Evolutionary conservation across 192 early-diverging fungal genomes (phyloP).

Genomic region (Allomyces javanicus): DNA sequence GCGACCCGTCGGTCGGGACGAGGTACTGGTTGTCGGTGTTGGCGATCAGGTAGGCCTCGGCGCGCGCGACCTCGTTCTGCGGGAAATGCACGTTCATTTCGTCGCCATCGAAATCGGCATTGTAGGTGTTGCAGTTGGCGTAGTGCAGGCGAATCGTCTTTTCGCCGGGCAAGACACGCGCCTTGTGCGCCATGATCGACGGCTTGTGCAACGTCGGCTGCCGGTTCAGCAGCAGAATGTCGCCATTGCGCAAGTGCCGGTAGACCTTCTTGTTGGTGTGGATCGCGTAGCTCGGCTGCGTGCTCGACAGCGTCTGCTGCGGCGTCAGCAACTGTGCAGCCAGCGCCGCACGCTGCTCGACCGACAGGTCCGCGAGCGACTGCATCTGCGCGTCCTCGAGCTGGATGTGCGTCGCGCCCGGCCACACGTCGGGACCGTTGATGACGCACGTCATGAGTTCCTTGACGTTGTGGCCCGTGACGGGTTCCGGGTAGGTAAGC

Average conservation of each 20-base stretch:
- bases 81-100: conserved; percentile 99
- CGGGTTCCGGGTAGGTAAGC: conserved; percentile 94
- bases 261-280: conserved; percentile 90
- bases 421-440: conserved; percentile 89
- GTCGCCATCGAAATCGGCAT: conserved; percentile 99
- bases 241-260: conserved; percentile 91
- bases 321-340: conserved; percentile 82
- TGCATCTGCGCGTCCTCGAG: conserved; percentile 83
- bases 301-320: conserved; percentile 23
- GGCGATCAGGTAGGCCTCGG: conserved; percentile 90
- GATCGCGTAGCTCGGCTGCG: conserved; percentile 29
- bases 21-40: conserved; percentile 90
- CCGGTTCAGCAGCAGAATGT: conserved; percentile 91
- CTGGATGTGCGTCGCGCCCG: conserved; percentile 85
- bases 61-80: conserved; percentile 88
- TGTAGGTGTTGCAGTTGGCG: conserved; percentile 77
- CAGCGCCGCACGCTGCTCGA: conserved; percentile 75
- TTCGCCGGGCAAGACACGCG: conserved; percentile 82
- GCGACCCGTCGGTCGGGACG: conserved; percentile 89
- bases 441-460: conserved; percentile 78
- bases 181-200: conserved; percentile 96
- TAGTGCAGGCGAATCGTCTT: conserved; percentile 99
- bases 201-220: conserved; percentile 99
- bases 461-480: conserved; percentile 86
- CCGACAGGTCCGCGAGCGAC: conserved; percentile 54